Conservation (phyloP, 495 filamentous ascomycete genomes). For the Penicillium daleae region DNA sequence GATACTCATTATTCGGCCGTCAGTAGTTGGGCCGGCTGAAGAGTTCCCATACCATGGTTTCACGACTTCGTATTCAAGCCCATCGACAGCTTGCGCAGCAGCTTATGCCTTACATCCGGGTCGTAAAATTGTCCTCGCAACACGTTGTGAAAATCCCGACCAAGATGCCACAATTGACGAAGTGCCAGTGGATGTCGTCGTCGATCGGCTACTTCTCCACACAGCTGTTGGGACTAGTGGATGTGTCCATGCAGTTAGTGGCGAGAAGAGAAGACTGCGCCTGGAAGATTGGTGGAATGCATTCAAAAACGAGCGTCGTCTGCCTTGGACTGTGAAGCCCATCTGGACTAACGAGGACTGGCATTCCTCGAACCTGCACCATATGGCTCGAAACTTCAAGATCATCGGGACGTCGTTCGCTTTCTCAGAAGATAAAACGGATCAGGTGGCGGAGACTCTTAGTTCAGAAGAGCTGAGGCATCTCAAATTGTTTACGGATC, state of each 20-base stretch:
- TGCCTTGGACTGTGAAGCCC: conserved; percentile 30
- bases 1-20: conserved; percentile 32
- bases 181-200: conserved; percentile 41
- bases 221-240: conserved; percentile 26
- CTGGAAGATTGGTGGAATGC: conserved; percentile 32
- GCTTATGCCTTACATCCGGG: conserved; percentile 32
- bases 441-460: conserved; percentile 16
- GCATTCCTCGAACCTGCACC: conserved; percentile 34
- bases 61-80: conserved; percentile 21
- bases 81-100: conserved; percentile 29
- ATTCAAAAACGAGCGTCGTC: conserved; percentile 27
- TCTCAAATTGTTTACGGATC: conserved; percentile 32
- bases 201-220: conserved; percentile 33
- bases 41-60: conserved; percentile 29
- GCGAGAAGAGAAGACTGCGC: conserved; percentile 23
- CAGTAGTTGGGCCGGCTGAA: conserved; percentile 31
- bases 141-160: conserved; percentile 25
- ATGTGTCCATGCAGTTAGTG: conserved; percentile 37
- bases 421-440: conserved; percentile 32
- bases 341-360: conserved; percentile 32
- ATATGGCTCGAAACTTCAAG: conserved; percentile 29
- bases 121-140: conserved; percentile 23
- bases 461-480: conserved; percentile 3
- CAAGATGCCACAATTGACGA: conserved; percentile 36
- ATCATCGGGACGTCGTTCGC: conserved; percentile 36